Percentiles rank a stretch among this genome's conserved stretches.
Evolutionary conservation across 2,329 filamentous ascomycete genomes (phyloP).

Genomic region (Capronia coronata): DNA sequence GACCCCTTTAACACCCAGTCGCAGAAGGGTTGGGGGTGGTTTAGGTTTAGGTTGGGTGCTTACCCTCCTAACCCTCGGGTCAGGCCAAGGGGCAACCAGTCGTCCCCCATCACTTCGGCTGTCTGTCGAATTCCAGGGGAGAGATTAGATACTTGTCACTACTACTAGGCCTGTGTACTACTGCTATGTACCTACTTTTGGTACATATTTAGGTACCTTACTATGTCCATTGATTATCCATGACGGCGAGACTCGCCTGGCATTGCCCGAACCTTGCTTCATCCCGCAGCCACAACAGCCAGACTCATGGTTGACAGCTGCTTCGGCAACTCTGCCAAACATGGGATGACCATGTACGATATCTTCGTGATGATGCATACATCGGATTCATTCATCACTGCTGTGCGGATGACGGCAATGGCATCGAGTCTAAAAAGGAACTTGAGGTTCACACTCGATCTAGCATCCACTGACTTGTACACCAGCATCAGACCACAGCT

Average conservation of each 20-base stretch:
- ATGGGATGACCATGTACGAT: background rate
- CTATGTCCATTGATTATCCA: background rate
- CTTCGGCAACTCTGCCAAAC: background rate
- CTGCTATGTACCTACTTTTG: too few relatives aligned
- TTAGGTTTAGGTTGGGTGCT: too few relatives aligned
- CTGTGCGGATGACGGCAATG: conserved; percentile 1
- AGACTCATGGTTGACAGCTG: background rate
- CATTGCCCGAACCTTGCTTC: background rate
- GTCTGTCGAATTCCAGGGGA: too few relatives aligned
- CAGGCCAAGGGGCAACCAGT: too few relatives aligned
- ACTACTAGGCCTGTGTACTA: too few relatives aligned
- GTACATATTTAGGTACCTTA: too few relatives aligned
- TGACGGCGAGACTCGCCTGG: background rate
- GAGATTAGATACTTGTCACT: too few relatives aligned
- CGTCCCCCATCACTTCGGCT: too few relatives aligned
- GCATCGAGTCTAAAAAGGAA: background rate
- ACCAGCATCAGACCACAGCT: conserved; percentile 1
- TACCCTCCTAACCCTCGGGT: too few relatives aligned
- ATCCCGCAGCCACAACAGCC: background rate
- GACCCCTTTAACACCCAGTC: too few relatives aligned
- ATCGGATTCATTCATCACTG: background rate
- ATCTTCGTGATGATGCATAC: background rate
- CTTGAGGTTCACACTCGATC: background rate
- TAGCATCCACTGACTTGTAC: background rate
- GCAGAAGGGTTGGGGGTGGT: too few relatives aligned